Conservation (phyloP, 2,329 filamentous ascomycete species). For the Alternaria incomplexa region DNA sequence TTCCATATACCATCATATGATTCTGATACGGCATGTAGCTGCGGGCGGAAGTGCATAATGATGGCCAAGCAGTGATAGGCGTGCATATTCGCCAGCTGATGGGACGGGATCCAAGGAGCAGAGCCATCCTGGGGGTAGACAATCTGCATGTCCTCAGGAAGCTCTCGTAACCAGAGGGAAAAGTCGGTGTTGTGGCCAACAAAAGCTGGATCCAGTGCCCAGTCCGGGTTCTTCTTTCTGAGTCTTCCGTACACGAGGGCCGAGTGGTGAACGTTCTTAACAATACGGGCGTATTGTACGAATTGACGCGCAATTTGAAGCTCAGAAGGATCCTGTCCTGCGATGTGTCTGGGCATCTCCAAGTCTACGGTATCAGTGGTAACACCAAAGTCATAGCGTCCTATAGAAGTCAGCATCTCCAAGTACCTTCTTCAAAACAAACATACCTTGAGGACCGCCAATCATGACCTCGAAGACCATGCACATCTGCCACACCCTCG, state of each 20-base stretch:
- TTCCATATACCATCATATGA: conserved; percentile 84
- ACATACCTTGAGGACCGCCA: conserved; percentile 84
- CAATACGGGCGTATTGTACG: conserved; percentile 77
- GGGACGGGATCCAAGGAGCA: conserved; percentile 82
- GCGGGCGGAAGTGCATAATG: conserved; percentile 86
- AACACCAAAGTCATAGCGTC: conserved; percentile 79
- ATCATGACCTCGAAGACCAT: conserved; percentile 91
- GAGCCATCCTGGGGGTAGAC: conserved; percentile 79
- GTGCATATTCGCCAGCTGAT: conserved; percentile 88
- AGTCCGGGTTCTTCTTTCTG: conserved; percentile 78
- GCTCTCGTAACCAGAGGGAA: conserved; percentile 73
- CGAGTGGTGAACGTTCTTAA: conserved; percentile 78
- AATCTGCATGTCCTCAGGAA: conserved; percentile 80
- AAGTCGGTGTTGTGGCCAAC: conserved; percentile 80
- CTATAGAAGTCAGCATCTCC: conserved; percentile 23
- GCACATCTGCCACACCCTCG: conserved; percentile 86
- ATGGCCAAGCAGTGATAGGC: conserved; percentile 85
- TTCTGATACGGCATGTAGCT: conserved; percentile 76
- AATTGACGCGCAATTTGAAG: conserved; percentile 82
- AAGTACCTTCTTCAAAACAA: not conserved
- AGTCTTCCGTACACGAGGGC: conserved; percentile 76
- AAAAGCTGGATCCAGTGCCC: conserved; percentile 85
- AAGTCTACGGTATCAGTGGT: conserved; percentile 79
- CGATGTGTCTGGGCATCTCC: conserved; percentile 65
- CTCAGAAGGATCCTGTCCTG: conserved; percentile 76